Conservation (phyloP, 2,329 filamentous ascomycete genomes). For the Phyllosticta citribraziliensis region DNA sequence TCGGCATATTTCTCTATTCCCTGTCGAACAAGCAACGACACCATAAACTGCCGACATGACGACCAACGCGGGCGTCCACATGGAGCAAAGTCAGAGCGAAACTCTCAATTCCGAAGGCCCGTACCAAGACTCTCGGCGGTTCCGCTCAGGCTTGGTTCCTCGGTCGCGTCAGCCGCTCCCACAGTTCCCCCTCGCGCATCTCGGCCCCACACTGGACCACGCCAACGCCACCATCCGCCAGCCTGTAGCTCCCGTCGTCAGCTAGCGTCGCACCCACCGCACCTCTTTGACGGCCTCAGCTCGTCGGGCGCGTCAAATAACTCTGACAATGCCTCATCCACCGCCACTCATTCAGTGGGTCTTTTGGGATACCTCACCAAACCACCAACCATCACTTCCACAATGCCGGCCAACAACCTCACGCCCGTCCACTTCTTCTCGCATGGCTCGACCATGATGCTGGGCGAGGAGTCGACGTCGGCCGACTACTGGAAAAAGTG, state of each 20-base stretch:
- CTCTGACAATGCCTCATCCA: not conserved
- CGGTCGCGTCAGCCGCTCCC: not conserved
- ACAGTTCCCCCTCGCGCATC: not conserved
- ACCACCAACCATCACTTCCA: not conserved
- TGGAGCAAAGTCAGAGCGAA: not conserved
- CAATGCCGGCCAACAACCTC: constrained; percentile 8
- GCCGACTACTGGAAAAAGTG: constrained; percentile 57
- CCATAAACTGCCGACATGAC: not conserved
- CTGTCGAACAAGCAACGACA: not conserved
- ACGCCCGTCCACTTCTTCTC: constrained; percentile 59
- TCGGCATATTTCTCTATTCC: not conserved
- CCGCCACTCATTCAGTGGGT: not conserved
- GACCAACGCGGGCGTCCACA: not conserved
- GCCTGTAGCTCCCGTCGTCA: not conserved
- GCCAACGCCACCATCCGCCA: not conserved
- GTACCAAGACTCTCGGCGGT: not conserved
- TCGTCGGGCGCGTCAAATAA: not conserved
- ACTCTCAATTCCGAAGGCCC: not conserved
- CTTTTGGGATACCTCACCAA: not conserved
- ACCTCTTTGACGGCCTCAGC: not conserved
- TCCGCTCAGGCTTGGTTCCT: not conserved
- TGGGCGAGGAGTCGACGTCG: constrained; percentile 53
- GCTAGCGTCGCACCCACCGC: not conserved
- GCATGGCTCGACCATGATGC: constrained; percentile 64
- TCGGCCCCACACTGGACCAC: not conserved